Base-by-base conservation (phyloP, 257 asterid genomes). In the Solanum virginianum region DNA sequence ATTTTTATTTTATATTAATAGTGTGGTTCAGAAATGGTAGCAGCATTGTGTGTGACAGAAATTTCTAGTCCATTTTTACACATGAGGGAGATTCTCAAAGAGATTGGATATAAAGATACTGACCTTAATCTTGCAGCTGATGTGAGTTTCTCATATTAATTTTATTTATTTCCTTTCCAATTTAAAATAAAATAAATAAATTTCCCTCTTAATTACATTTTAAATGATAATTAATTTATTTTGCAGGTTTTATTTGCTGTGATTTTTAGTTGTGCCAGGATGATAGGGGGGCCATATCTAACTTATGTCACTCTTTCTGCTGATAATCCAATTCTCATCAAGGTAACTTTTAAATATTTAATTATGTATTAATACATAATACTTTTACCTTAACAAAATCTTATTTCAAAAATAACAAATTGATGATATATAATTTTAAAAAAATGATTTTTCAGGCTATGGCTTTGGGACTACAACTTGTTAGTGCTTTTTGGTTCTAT, bases 401-500 rank as follows among this genome's bases (percentile, higher is more conserved):
- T 49, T 9, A 2, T 77, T 51, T 51, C 13, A 59, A 15, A 24
- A 69, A 36, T 2, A 51, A 26, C 43, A 53, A 53, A 77, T 77
- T 77, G 63, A 16, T 77, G 26, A 77, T 16, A 77, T 49, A 24
- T 4, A 24, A 15, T 15, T 75, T 49, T 7, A 14, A 2, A 2
- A 32, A 29, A 32, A 47, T 75, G 62, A 45, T 80, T 83, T 56
- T 80, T 29, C 87, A 96, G 99, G 97, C 94, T 65, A 94, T 92
- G 99, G 98, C 97, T 51, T 79, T 92, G 85, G 98, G 98, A 82
- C 91, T 96, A 60, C 97, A 90, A 84, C 85, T 94, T 4, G 98
- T 94, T 86, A 94, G 99, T 86, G 95, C 87, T 20, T 96, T 90
- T 88, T 96, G 99, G 99, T 92, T 95, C 92, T 94, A 91, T 91